Percentiles rank a stretch among this genome's conserved stretches.
phyloP scores from a whole-genome alignment of 2,329 filamentous ascomycete genomes.

The Mycosphaerella sp. region DNA sequence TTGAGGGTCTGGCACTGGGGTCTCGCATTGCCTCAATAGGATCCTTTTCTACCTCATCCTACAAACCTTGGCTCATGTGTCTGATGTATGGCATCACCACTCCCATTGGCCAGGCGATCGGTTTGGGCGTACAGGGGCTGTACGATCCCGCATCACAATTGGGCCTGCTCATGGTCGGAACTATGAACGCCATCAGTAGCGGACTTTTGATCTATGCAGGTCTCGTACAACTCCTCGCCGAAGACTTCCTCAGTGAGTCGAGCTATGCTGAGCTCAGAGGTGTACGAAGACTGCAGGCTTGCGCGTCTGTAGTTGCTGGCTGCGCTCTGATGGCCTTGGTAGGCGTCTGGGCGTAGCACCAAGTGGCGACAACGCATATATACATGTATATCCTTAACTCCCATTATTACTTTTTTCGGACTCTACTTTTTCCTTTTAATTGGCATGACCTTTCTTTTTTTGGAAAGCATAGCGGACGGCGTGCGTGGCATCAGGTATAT shows the following conservation, averaged over 20 bases:
- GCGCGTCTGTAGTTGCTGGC: conserved; percentile 54
- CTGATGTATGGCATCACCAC: conserved; percentile 56
- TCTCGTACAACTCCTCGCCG: conserved; percentile 45
- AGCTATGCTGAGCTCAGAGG: conserved; percentile 57
- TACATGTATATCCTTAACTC: too few relatives aligned
- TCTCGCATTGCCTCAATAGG: conserved; percentile 65
- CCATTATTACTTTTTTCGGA: too few relatives aligned
- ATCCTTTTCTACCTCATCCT: conserved; percentile 62
- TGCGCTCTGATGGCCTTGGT: conserved; percentile 60
- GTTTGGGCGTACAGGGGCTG: conserved; percentile 44
- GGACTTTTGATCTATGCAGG: conserved; percentile 46
- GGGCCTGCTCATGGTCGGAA: conserved; percentile 45
- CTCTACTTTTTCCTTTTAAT: too few relatives aligned
- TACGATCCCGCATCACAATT: conserved; percentile 46
- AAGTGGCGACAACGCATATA: too few relatives aligned
- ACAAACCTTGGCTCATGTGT: conserved; percentile 67
- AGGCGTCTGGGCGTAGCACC: conserved; percentile 54
- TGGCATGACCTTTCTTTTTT: too few relatives aligned
- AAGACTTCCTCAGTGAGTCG: conserved; percentile 54
- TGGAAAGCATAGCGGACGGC: too few relatives aligned
- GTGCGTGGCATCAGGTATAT: too few relatives aligned
- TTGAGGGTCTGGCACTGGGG: conserved; percentile 63
- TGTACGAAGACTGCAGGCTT: conserved; percentile 54
- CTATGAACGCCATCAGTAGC: conserved; percentile 46
- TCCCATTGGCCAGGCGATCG: conserved; percentile 46